Conservation (phyloP, 768 basidiomycete genomes). For the Phaeotremella fagi region DNA sequence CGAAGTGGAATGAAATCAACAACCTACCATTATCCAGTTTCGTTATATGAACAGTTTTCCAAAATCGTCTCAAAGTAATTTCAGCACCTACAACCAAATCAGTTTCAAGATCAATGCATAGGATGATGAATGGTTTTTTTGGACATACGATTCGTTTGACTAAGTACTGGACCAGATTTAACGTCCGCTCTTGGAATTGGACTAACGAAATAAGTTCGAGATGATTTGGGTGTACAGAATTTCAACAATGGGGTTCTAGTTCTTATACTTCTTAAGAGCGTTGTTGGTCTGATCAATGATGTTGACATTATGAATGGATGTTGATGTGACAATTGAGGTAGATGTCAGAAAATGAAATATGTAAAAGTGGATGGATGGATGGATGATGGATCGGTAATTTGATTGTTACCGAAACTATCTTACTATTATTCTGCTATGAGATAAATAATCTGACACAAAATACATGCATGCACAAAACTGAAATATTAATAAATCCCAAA, state of each 20-base stretch:
- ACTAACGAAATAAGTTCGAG: no score
- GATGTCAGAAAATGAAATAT: no score
- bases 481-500: no score
- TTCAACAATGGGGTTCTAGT: background rate
- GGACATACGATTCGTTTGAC: constrained; percentile 42
- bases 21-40: constrained; percentile 50
- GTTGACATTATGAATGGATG: background rate
- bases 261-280: background rate
- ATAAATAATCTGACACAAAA: no score
- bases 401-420: no score
- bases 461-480: no score
- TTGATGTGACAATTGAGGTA: background rate
- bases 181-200: constrained; percentile 14
- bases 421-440: no score
- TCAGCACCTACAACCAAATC: constrained; percentile 63
- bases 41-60: constrained; percentile 83
- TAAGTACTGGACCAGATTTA: constrained; percentile 34
- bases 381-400: no score
- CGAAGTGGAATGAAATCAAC: constrained; percentile 1
- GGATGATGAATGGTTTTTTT: background rate
- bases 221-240: no score
- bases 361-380: no score
- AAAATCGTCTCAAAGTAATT: constrained; percentile 80
- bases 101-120: background rate
- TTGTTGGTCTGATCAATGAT: background rate